Evolutionary conservation across 441 rosid genomes (phyloP).

Genomic region (Jatropha podagrica): DNA sequence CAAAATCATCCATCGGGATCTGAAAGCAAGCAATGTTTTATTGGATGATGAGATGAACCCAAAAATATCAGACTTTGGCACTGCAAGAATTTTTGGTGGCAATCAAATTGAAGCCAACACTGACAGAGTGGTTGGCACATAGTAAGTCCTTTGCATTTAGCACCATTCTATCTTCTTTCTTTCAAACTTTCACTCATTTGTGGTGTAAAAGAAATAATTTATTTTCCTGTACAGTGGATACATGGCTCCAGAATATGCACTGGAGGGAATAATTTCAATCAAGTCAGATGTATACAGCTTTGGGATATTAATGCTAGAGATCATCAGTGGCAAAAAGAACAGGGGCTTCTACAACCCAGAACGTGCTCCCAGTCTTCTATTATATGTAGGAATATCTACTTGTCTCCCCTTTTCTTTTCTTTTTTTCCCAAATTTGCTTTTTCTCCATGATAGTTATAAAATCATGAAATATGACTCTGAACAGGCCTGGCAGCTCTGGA

Average conservation of each 20-base stretch:
- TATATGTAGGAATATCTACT: constrained; percentile 30
- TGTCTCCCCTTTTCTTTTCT: neutral
- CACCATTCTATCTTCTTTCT: neutral
- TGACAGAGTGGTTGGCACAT: constrained; percentile 51
- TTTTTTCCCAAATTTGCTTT: neutral
- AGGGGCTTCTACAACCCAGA: constrained; percentile 30
- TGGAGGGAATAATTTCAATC: constrained; percentile 41
- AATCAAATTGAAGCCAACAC: constrained; percentile 49
- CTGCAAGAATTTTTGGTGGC: constrained; percentile 50
- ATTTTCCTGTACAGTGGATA: constrained; percentile 40
- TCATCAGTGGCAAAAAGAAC: constrained; percentile 48
- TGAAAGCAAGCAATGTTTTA: constrained; percentile 54
- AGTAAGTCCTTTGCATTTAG: constrained; percentile 29
- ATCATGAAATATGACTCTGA: constrained; percentile 9
- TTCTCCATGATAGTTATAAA: neutral
- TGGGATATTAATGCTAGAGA: constrained; percentile 45
- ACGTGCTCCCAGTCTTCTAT: constrained; percentile 35
- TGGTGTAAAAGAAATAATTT: neutral
- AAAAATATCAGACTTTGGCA: constrained; percentile 59
- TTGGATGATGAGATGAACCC: constrained; percentile 49
- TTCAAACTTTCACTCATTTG: neutral
- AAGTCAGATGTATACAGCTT: constrained; percentile 54
- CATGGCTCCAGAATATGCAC: constrained; percentile 55
- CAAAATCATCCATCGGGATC: constrained; percentile 47
- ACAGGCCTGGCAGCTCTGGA: constrained; percentile 36